Percentiles rank a stretch among this genome's conserved stretches.
phyloP scores from a whole-genome alignment of 2,329 filamentous ascomycete species.

The Penicillium rolfsii region DNA sequence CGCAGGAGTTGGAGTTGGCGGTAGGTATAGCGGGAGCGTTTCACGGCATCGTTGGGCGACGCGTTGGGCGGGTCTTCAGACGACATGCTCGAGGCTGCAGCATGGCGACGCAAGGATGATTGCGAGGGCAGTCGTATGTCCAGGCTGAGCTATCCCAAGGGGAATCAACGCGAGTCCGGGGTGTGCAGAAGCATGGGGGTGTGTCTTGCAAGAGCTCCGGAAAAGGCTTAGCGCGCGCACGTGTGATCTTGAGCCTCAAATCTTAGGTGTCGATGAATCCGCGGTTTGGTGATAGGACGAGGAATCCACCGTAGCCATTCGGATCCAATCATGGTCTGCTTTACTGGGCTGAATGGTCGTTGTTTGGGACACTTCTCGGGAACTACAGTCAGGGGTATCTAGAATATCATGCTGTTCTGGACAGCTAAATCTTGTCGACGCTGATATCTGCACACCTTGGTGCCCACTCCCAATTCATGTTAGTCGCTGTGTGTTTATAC shows the following conservation, averaged over 20 bases:
- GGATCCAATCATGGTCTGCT: not conserved
- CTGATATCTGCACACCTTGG: not conserved
- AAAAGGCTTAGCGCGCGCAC: slow-evolving; percentile 24
- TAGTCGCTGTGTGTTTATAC: not conserved
- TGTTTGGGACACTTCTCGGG: slow-evolving; percentile 2
- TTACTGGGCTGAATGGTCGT: not conserved
- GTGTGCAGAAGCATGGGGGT: not conserved
- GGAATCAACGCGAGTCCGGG: not conserved
- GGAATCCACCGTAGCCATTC: not conserved
- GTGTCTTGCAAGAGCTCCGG: slow-evolving; percentile 10
- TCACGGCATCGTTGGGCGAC: slow-evolving; percentile 34
- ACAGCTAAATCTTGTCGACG: not conserved
- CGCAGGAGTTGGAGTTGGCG: slow-evolving; percentile 78
- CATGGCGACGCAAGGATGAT: slow-evolving; percentile 20
- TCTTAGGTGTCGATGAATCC: not conserved
- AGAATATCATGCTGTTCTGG: not conserved
- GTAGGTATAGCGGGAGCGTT: slow-evolving; percentile 76
- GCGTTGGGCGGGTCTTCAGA: slow-evolving; percentile 49
- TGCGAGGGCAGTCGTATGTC: not conserved
- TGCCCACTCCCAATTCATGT: slow-evolving; percentile 2
- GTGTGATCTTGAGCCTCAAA: slow-evolving; percentile 21
- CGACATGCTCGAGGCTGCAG: slow-evolving; percentile 49
- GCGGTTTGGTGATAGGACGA: not conserved
- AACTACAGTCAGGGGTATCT: not conserved
- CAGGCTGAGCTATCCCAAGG: not conserved